Base-by-base conservation (phyloP, 2,329 filamentous ascomycete genomes). In the Apiospora hydei region DNA sequence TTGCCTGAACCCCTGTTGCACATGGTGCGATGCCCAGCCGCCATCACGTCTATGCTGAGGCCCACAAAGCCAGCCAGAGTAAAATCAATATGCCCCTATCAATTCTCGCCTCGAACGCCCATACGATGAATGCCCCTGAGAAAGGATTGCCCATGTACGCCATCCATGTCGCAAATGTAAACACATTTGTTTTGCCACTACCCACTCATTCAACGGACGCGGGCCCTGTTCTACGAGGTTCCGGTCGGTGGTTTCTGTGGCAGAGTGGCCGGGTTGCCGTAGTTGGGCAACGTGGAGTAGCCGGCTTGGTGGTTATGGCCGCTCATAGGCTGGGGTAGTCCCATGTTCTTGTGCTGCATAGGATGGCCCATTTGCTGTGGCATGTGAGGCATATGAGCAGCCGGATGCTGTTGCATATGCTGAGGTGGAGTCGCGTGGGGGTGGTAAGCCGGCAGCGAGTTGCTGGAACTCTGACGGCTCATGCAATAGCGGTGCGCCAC, bases 181-280 rank as follows among this genome's bases (percentile, higher is more conserved):
- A 41, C 34, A 41, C 38, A 41, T 43, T 69, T 53, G 46, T n/a
- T 18, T 26, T 14, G 46, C 68, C 34, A 14, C 53, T 61, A 47
- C 16, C 71, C 66, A 71, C 68, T 72, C 16, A 7, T 57, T 34
- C 41, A 44, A 34, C 69, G 18, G 11, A 41, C 46, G 16, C 38
- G 64, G 47, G n/a, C 24, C 81, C 81, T 73, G 81, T 82, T 80
- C 78, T 81, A 81, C 77, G 85, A 86, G 77, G 86, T 83, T 77
- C 84, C 85, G 72, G 85, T 84, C 46, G 86, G 82, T 72, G 88
- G 88, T 81, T 90, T 90, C 78, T 90, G 88, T 73, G 88, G 88
- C 78, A 90, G 79, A 44, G 87, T 87, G 44, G 88, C 88, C 72
- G 88, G 88, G 79, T 90, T 90, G 75, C 88, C 88, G 75, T 90